These are phyloP conservation scores for Thalia dealbata DNA, from an alignment of 176 grass and related monocot species.

Conservation along the genomic window DNA sequence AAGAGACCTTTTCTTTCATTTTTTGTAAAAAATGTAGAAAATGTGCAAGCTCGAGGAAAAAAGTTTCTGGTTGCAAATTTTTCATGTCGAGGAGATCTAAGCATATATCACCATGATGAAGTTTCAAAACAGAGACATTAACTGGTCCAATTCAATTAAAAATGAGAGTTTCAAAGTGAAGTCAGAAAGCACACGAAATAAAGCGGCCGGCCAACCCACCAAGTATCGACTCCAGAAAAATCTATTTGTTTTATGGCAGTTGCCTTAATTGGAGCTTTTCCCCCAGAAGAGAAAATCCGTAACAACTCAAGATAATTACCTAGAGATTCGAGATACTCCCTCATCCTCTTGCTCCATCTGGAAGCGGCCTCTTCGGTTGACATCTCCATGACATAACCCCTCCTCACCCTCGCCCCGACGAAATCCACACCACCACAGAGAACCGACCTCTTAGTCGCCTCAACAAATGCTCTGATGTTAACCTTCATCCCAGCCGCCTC, in stretches of 20 bases:
- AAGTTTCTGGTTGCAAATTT: neutral
- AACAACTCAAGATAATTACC: neutral
- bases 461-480: conserved; percentile 3
- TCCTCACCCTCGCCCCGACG: conserved; percentile 14
- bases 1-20: neutral
- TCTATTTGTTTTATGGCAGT: neutral
- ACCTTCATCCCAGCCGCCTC: neutral
- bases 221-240: neutral
- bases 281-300: neutral
- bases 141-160: neutral
- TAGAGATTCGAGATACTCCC: conserved; percentile 10
- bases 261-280: neutral
- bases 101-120: neutral
- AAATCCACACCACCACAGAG: neutral
- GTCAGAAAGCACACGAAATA: neutral
- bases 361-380: neutral
- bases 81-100: neutral
- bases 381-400: conserved; percentile 24
- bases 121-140: neutral
- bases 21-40: too few species aligned
- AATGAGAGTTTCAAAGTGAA: neutral
- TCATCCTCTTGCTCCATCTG: conserved; percentile 12
- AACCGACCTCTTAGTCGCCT: neutral
- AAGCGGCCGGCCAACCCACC: neutral
- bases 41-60: neutral